Evolutionary conservation across 2,329 filamentous ascomycete genomes (phyloP).

Genomic region (Podosphaera aphanis): DNA sequence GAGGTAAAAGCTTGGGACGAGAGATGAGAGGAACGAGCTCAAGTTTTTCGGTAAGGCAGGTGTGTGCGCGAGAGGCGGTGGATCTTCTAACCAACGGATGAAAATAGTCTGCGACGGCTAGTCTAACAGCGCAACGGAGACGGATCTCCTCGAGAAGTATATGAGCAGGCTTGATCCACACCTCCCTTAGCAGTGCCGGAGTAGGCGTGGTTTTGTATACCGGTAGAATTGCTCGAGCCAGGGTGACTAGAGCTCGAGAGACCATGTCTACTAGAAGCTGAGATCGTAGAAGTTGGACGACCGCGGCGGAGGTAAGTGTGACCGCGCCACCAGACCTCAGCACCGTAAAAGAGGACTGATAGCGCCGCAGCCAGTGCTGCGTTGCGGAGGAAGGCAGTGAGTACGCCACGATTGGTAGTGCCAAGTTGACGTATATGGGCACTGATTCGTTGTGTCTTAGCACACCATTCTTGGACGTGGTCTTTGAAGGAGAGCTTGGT

Average conservation of each 20-base stretch:
- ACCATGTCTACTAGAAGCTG: not conserved
- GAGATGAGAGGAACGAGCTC: too few relatives aligned
- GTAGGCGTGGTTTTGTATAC: too few relatives aligned
- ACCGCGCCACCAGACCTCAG: not conserved
- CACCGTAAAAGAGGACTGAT: not conserved
- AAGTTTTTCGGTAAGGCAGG: too few relatives aligned
- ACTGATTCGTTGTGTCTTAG: not conserved
- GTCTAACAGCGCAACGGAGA: not conserved
- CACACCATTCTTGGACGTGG: not conserved
- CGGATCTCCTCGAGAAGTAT: not conserved
- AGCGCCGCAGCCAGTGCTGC: not conserved
- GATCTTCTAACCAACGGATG: too few relatives aligned
- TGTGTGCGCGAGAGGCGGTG: too few relatives aligned
- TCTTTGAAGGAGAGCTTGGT: constrained; percentile 1
- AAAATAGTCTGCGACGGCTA: not conserved
- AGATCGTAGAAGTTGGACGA: too few relatives aligned
- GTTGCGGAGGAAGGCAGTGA: not conserved
- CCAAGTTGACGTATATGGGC: not conserved
- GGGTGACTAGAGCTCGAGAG: not conserved
- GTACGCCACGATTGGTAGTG: not conserved
- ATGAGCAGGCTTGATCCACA: not conserved
- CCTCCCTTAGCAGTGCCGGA: not conserved
- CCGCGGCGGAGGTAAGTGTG: not conserved
- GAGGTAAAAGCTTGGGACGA: not conserved
- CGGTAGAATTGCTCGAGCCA: not conserved